phyloP scores from a whole-genome alignment of 768 basidiomycete species.

The Lactarius quietus region DNA sequence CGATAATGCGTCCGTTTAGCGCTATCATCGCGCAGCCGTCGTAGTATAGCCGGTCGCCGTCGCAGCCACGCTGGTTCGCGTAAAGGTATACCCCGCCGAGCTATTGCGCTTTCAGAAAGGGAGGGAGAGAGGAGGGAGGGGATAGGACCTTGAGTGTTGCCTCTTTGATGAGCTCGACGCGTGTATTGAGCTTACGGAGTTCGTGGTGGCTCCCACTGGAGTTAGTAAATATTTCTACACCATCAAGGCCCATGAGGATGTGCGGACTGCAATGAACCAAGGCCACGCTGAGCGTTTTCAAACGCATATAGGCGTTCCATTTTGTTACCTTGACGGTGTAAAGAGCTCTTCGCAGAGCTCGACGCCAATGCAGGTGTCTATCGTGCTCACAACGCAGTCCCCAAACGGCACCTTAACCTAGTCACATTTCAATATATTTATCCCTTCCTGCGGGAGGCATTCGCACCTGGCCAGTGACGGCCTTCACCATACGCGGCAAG shows the following conservation, averaged over 20 bases:
- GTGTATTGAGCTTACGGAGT: constrained; percentile 88
- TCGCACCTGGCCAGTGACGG: constrained; percentile 80
- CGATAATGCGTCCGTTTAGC: constrained; percentile 86
- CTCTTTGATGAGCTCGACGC: constrained; percentile 94
- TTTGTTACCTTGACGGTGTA: constrained; percentile 83
- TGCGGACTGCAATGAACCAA: constrained; percentile 71
- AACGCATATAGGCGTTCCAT: background rate
- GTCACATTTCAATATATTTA: background rate
- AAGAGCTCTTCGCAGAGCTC: constrained; percentile 98
- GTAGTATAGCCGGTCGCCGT: constrained; percentile 96
- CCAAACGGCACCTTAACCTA: constrained; percentile 92
- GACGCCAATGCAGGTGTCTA: constrained; percentile 94
- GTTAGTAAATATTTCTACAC: constrained; percentile 98
- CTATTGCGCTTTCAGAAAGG: constrained; percentile 39
- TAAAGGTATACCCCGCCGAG: constrained; percentile 96
- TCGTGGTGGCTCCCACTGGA: constrained; percentile 99
- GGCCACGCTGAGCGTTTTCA: background rate
- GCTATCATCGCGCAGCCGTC: constrained; percentile 97
- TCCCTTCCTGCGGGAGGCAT: background rate
- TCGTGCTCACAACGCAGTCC: constrained; percentile 88
- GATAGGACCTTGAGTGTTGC: constrained; percentile 89
- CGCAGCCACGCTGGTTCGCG: constrained; percentile 98
- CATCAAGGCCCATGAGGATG: constrained; percentile 96
- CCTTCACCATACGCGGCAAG: constrained; percentile 84
- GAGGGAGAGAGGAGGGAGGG: background rate